Base-by-base conservation (phyloP, 768 basidiomycete genomes). In the Rhodosporidiobolus sp. region DNA sequence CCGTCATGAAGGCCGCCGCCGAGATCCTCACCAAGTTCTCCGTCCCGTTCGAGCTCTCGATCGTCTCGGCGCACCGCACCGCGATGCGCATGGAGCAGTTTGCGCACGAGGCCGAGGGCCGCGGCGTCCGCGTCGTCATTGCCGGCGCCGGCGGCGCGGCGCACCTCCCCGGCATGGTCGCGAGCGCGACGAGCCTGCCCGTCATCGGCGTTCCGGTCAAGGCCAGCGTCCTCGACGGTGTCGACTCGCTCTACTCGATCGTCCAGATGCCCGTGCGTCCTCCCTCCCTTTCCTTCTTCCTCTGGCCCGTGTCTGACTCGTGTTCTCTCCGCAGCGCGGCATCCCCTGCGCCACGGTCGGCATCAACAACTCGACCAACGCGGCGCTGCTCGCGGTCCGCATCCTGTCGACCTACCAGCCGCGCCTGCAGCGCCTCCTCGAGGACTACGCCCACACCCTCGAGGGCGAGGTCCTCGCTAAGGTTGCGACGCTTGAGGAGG, bases 91-190 rank as follows among this genome's bases (percentile, higher is more conserved):
- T 98, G 79, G 86, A 90, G 30, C 85, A 88, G 70, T 97, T 94
- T 74, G 90, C 96, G 3, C 84, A 88, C 56, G 85, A 86, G 16
- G 94, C 94, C 0, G 84, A 79, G 5, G 76, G 79, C 16, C 64
- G 83, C 46, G 84, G 84, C 4, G 72, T 86, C 43, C 82, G 89
- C 57, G 86, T 86, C 8, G 87, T 99, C 81, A 89, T 99, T 54
- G 95, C 95, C 3, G 95, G 95, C 11, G 96, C 96, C 11, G 96
- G 96, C n/a, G 96, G 96, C 0, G 95, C 96, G 1, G 96, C 95
- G 9, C 96, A 99, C 83, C 83, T 99, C 3, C 96, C 96, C 0
- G 96, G 96, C 0, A 99, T 99, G 96, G 92, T 97, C 1, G 96
- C 95, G 9, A 89, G 91, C 28, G 88, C 96, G 89, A 95, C 94